Percentiles rank a stretch among this genome's conserved stretches.
Conservation (phyloP, 148 eudicot species). For the Nepenthes gracilis region DNA sequence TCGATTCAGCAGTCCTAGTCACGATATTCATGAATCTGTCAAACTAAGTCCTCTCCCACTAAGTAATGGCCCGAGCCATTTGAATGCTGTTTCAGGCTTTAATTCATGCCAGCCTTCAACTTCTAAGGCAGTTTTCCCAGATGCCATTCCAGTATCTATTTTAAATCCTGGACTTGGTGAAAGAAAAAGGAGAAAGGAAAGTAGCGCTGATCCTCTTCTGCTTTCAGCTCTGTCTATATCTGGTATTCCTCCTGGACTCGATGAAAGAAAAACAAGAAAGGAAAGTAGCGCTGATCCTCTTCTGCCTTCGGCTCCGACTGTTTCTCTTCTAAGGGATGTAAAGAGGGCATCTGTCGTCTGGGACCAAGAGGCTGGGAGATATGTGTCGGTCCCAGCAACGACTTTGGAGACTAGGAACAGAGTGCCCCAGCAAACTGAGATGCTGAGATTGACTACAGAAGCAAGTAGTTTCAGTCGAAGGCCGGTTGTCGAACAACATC, state of each 20-base stretch:
- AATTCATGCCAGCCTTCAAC: slow-evolving; percentile 20
- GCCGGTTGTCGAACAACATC: slow-evolving; percentile 13
- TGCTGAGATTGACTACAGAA: slow-evolving; percentile 26
- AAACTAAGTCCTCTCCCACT: slow-evolving; percentile 78
- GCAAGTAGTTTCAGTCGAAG: slow-evolving; percentile 15
- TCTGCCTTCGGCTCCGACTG: slow-evolving; percentile 26
- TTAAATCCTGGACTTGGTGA: slow-evolving; percentile 35
- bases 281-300: slow-evolving; percentile 44
- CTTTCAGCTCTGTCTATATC: slow-evolving; percentile 29
- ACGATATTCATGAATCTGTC: slow-evolving; percentile 60
- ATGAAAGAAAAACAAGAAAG: slow-evolving; percentile 39
- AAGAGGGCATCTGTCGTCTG: slow-evolving; percentile 80
- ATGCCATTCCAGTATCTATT: slow-evolving; percentile 7
- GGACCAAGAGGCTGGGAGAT: slow-evolving; percentile 97
- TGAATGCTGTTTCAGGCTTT: slow-evolving; percentile 16
- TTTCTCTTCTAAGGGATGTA: slow-evolving; percentile 56
- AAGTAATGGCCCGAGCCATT: slow-evolving; percentile 29
- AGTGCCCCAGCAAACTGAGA: slow-evolving; percentile 20
- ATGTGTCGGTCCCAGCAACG: slow-evolving; percentile 68
- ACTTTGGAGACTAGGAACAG: slow-evolving; percentile 38
- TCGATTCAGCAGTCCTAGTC: slow-evolving; percentile 89
- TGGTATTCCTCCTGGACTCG: slow-evolving; percentile 24
- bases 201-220: slow-evolving; percentile 37
- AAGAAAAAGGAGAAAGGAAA: slow-evolving; percentile 31
- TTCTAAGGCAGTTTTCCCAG: slow-evolving; percentile 19